These are phyloP conservation scores for Butyriboletus loyo DNA, from an alignment of 768 basidiomycete species.

Conservation along the genomic window DNA sequence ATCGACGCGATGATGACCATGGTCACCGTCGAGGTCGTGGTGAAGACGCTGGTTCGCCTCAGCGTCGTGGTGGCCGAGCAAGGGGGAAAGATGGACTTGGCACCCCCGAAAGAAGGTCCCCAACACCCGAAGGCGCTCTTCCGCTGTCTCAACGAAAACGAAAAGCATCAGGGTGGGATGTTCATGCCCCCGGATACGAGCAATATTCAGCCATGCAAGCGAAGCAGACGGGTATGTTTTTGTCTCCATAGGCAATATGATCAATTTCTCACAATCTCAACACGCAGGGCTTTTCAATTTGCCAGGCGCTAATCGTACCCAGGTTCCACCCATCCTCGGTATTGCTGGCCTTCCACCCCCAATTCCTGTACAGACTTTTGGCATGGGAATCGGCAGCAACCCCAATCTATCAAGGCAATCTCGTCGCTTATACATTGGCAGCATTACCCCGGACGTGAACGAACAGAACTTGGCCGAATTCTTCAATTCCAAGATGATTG, in stretches of 20 bases:
- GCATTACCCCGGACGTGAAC: conserved; percentile 91
- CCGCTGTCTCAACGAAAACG: conserved; percentile 84
- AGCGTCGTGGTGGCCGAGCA: conserved; percentile 46
- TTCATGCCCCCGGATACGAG: conserved; percentile 93
- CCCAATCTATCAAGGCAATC: conserved; percentile 92
- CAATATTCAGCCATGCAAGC: conserved; percentile 94
- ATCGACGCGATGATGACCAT: conserved; percentile 43
- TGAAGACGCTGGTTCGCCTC: conserved; percentile 40
- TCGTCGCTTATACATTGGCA: conserved; percentile 93
- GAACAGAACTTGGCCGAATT: conserved; percentile 90
- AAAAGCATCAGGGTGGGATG: conserved; percentile 94
- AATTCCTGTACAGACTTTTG: conserved; percentile 79
- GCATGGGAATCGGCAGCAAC: conserved; percentile 82
- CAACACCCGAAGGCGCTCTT: conserved; percentile 82
- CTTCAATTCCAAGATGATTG: conserved; percentile 95
- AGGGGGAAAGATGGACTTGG: conserved; percentile 49
- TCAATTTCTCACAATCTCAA: conserved; percentile 9
- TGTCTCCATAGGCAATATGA: background rate
- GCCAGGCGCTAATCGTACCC: conserved; percentile 90
- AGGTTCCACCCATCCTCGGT: conserved; percentile 77
- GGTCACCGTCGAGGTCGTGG: conserved; percentile 29
- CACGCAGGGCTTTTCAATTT: conserved; percentile 87
- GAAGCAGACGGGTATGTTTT: conserved; percentile 85
- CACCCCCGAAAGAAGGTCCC: conserved; percentile 78
- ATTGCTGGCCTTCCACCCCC: conserved; percentile 82